Evolutionary conservation across 2,329 filamentous ascomycete genomes (phyloP).

Genomic region (Aspergillus phoenicis): DNA sequence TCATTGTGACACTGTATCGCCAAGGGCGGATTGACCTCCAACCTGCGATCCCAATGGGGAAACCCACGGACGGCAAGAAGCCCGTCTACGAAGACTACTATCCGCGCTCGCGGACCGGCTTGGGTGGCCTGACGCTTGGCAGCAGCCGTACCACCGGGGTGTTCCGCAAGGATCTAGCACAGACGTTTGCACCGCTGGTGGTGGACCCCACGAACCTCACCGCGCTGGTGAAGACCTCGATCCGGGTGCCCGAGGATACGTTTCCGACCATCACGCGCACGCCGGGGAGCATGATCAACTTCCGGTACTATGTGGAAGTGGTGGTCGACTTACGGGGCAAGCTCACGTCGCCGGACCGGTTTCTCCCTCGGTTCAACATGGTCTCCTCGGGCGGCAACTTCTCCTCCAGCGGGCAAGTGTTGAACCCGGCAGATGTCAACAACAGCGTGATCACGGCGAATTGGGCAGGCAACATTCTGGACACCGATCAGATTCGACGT

Average conservation of each 20-base stretch:
- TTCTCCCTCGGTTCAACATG: slow-evolving; percentile 58
- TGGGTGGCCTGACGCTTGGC: slow-evolving; percentile 82
- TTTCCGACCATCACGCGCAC: slow-evolving; percentile 91
- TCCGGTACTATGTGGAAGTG: slow-evolving; percentile 91
- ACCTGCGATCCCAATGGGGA: slow-evolving; percentile 60
- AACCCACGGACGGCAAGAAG: slow-evolving; percentile 67
- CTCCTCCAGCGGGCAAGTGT: slow-evolving; percentile 44
- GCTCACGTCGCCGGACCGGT: slow-evolving; percentile 71
- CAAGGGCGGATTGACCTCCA: slow-evolving; percentile 87
- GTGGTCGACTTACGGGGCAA: slow-evolving; percentile 90
- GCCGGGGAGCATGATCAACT: slow-evolving; percentile 90
- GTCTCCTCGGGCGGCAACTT: slow-evolving; percentile 50
- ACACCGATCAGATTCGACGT: slow-evolving; percentile 81
- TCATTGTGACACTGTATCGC: slow-evolving; percentile 89
- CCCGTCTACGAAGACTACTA: slow-evolving; percentile 81
- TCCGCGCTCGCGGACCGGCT: slow-evolving; percentile 80
- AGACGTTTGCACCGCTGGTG: slow-evolving; percentile 84
- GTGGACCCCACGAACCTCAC: slow-evolving; percentile 79
- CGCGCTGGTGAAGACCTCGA: slow-evolving; percentile 76
- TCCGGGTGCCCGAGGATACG: slow-evolving; percentile 84
- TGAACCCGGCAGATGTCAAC: slow-evolving; percentile 36
- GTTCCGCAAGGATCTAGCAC: slow-evolving; percentile 93
- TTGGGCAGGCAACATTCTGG: slow-evolving; percentile 68
- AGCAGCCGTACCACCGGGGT: slow-evolving; percentile 84
- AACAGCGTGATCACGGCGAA: slow-evolving; percentile 43